These are phyloP conservation scores for Acaromyces ingoldii DNA, from an alignment of 1,284 basidiomycete genomes.

Conservation along the genomic window DNA sequence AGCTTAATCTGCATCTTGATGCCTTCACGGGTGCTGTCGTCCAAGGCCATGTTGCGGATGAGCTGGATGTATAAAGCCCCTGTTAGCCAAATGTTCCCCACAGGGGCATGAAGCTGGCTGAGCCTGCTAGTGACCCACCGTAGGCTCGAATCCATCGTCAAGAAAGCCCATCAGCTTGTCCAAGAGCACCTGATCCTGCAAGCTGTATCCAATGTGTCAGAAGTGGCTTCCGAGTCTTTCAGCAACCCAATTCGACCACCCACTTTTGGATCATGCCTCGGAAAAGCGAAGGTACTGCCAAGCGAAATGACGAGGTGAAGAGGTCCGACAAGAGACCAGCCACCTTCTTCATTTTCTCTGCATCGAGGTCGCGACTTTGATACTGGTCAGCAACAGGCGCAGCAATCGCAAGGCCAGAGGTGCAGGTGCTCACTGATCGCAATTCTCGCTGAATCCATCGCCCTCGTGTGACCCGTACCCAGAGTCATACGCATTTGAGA, in stretches of 20 bases:
- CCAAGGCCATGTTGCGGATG: slow-evolving; percentile 8
- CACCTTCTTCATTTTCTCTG: slow-evolving; percentile 6
- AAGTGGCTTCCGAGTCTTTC: slow-evolving; percentile 62
- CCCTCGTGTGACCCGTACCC: not conserved
- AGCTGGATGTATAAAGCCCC: not conserved
- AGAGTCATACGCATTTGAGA: not conserved
- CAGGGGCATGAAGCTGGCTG: not conserved
- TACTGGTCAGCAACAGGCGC: no score
- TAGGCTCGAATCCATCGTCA: slow-evolving; percentile 10
- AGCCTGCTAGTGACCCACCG: not conserved
- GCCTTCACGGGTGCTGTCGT: not conserved
- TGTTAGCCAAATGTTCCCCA: not conserved
- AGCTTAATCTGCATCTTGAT: slow-evolving; percentile 13
- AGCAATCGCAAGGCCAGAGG: no score
- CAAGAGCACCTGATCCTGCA: slow-evolving; percentile 15
- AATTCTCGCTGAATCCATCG: not conserved
- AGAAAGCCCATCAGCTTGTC: slow-evolving; percentile 17
- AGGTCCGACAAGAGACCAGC: slow-evolving; percentile 11
- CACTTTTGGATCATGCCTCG: slow-evolving; percentile 12
- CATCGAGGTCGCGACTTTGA: not conserved
- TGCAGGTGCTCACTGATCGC: not conserved
- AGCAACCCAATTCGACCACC: slow-evolving; percentile 53
- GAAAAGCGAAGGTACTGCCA: slow-evolving; percentile 11
- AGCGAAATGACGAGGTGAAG: slow-evolving; percentile 10
- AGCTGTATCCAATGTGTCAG: slow-evolving; percentile 57